These are phyloP conservation scores for Saitozyma sp. DNA, from an alignment of 768 basidiomycete genomes.

Conservation along the genomic window DNA sequence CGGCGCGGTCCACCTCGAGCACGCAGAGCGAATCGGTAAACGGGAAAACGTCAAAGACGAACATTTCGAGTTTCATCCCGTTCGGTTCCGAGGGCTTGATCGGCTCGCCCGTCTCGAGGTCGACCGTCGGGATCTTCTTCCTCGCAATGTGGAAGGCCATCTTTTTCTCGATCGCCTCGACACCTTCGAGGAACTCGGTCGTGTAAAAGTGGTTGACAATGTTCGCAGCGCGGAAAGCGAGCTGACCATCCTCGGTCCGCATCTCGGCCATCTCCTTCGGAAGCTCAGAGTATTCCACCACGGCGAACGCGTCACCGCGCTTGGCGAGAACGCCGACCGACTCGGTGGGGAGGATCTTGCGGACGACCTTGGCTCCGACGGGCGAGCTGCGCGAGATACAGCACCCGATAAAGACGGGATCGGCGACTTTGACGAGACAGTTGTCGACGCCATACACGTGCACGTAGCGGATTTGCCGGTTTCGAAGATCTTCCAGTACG, in stretches of 20 bases:
- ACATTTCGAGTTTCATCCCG: constrained; percentile 98
- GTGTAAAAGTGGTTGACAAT: constrained; percentile 99
- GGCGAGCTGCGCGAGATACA: constrained; percentile 84
- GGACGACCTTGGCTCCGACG: constrained; percentile 94
- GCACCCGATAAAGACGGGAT: constrained; percentile 95
- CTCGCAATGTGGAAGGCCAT: constrained; percentile 97
- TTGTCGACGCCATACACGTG: constrained; percentile 99
- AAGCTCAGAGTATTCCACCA: constrained; percentile 98
- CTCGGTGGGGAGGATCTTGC: constrained; percentile 80
- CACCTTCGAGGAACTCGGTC: constrained; percentile 71
- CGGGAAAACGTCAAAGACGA: constrained; percentile 98
- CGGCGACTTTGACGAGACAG: constrained; percentile 94
- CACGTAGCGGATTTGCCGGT: constrained; percentile 77
- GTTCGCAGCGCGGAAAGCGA: constrained; percentile 90
- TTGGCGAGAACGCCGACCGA: constrained; percentile 92
- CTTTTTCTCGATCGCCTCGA: constrained; percentile 77
- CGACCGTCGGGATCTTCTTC: constrained; percentile 90
- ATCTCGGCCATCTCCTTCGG: constrained; percentile 77
- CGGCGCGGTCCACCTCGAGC: constrained; percentile 78
- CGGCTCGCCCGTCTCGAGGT: constrained; percentile 64
- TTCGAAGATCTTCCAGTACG: constrained; percentile 78
- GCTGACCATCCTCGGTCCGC: constrained; percentile 70
- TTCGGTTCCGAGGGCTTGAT: constrained; percentile 88
- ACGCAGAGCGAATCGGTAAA: constrained; percentile 69
- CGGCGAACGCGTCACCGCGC: constrained; percentile 78